Evolutionary conservation across 2,329 filamentous ascomycete species (phyloP).

Genomic region (Tolypocladium ovalisporum): DNA sequence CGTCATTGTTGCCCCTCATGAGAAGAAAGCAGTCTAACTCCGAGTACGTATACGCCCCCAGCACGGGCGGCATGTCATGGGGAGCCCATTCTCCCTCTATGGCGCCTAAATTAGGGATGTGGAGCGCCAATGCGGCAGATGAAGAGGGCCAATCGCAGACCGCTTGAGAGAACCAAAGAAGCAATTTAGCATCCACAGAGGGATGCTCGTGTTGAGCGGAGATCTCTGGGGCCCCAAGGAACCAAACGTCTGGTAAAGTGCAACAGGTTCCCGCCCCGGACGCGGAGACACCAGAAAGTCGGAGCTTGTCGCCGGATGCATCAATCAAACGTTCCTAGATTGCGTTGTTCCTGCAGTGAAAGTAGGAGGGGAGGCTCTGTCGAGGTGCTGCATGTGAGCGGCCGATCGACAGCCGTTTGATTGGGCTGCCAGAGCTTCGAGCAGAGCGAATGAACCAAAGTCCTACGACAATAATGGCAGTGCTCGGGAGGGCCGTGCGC

Average conservation of each 20-base stretch:
- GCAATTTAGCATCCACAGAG: constrained; percentile 13
- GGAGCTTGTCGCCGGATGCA: background rate
- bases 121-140: constrained; percentile 5
- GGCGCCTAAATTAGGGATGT: background rate
- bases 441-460: background rate
- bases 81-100: background rate
- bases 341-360: background rate
- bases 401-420: background rate
- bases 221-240: background rate
- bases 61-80: too few relatives aligned
- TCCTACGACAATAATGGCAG: background rate
- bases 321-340: background rate
- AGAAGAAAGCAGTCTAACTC: background rate
- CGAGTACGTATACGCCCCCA: too few relatives aligned
- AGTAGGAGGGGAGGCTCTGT: background rate
- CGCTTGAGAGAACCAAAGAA: constrained; percentile 13
- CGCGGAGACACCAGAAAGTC: background rate
- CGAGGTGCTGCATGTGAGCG: background rate
- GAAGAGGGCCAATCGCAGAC: constrained; percentile 10
- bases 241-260: background rate
- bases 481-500: background rate
- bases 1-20: background rate
- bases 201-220: background rate
- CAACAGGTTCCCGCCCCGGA: background rate
- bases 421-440: background rate